Conservation (phyloP, 2,329 filamentous ascomycete genomes). For the Blastomyces silverae region DNA sequence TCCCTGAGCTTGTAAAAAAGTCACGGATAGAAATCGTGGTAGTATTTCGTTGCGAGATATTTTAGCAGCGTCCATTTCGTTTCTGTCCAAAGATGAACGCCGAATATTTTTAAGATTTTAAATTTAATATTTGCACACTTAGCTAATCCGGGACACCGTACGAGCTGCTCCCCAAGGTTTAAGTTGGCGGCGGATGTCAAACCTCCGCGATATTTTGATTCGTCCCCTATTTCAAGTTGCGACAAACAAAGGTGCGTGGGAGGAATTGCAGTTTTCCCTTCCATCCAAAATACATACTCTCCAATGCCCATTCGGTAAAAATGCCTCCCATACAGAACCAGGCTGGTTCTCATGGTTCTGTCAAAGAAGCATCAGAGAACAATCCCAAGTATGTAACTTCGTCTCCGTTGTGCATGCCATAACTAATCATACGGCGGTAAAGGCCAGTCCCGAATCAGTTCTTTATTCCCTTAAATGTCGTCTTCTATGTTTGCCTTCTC, state of each 20-base stretch:
- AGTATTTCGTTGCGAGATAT: not conserved
- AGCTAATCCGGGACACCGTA: not conserved
- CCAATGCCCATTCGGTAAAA: not conserved
- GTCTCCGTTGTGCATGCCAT: not conserved
- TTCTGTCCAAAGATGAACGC: not conserved
- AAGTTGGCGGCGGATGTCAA: not conserved
- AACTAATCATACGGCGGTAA: not conserved
- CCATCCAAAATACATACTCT: not conserved
- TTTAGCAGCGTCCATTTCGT: not conserved
- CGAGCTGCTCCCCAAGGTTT: not conserved
- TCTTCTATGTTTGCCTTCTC: conserved; percentile 72
- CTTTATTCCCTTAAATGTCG: conserved; percentile 62
- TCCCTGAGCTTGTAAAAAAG: not conserved
- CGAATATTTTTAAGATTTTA: not conserved
- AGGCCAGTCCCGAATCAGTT: conserved; percentile 44
- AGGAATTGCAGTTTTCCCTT: not conserved
- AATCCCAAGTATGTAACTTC: conserved; percentile 10
- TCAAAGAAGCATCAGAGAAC: not conserved
- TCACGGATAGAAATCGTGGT: not conserved
- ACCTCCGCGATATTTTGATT: not conserved
- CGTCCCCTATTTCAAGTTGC: not conserved
- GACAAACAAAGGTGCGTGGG: not conserved
- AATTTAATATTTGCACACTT: not conserved
- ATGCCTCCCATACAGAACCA: conserved; percentile 7
- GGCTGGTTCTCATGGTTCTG: conserved; percentile 8